Evolutionary conservation across 2,329 filamentous ascomycete species (phyloP), one percentile per base, ranked within the genome.

Genomic region (Pseudogymnoascus sp.): DNA sequence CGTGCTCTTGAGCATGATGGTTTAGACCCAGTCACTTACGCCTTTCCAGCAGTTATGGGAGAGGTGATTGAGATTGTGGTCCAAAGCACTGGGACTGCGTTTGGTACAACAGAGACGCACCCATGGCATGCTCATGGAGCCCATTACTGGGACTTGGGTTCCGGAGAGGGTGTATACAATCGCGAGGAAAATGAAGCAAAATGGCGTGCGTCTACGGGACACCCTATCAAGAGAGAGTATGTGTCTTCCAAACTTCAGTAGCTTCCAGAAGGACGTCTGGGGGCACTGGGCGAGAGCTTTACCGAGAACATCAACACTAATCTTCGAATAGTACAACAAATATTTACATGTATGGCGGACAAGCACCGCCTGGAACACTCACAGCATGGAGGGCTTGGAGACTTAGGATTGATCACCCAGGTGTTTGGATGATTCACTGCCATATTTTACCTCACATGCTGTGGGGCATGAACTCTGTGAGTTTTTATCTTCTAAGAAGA

Each of bases 401-500:
- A 31, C 64, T 82, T 0, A 70, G 76, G 7, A 77, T 82, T 10
- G 75, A 73, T 7, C 73, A 80, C 63, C 72, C 80, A 0, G 80
- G 80, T 0, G 77, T 77, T 7, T 81, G 77, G 78, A 79, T 81
- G 78, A 68, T 81, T 38, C 79, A 81, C 71, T 81, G 79, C 62
- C 79, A 81, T 70, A 76, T 78, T 50, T 65, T 80, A 66, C 75
- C 77, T 68, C 79, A 81, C 69, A 79, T 79, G 77, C 67, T 79
- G 16, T 56, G 50, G 50, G 50, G 50, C n/a, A 56, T 56, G 50
- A 31, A 56, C 26, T 7, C 50, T 33, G 50, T 56, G 29, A 56
- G 50, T 56, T 33, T 16, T 19, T 4, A 33, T 10, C 16, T 68
- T 14, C 19, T 21, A 13, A 21, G 24, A 13, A n/a, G 10, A 21